Evolutionary conservation across 352 stramenopile species (phyloP), one percentile per base, ranked within the genome.

Genomic region (Blastocystis sp.): DNA sequence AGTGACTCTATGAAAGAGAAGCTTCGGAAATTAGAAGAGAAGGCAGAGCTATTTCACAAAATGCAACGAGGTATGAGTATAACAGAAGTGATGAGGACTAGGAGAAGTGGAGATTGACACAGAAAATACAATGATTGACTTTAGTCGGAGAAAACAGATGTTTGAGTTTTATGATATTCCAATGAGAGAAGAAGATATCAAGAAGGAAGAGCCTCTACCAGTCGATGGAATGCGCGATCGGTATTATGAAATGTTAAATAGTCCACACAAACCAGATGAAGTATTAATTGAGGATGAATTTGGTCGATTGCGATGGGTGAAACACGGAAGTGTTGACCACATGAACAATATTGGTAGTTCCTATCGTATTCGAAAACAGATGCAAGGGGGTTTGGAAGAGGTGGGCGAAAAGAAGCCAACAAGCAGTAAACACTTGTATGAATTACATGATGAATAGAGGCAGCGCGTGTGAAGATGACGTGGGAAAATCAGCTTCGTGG

Each of bases 201-300:
- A 59, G 11, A 56, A 27, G 24, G 42, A 81, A 17, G n/a, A 51
- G 24, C 27, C 40, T 24, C 17, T 15, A 4, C 4, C 4, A 0
- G 19, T 81, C 27, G 40, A 53, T 40, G 35, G 51, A 7, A 44
- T 44, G 40, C 22, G 51, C 27, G 70, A 81, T 40, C 44, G 70
- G 1, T 81, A 81, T 40, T 24, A 42, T 6, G 70, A 81, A 1
- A 81, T 81, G 70, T n/a, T 81, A 22, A 64, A 81, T 0, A 51
- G 27, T 40, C 70, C 70, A 4, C 70, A 81, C 6, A 81, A 81
- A 24, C 22, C 51, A 22, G 33, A 81, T 35, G 70, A 81, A n/a
- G 70, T 59, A 42, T 35, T 81, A n/a, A 81, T 81, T 24, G 70
- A 81, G 24, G 70, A 81, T 44, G 70, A 81, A 37, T 81, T 81